Evolutionary conservation across 2,329 filamentous ascomycete species (phyloP), one percentile per base, ranked within the genome.

Genomic region (Fusarium continuum): DNA sequence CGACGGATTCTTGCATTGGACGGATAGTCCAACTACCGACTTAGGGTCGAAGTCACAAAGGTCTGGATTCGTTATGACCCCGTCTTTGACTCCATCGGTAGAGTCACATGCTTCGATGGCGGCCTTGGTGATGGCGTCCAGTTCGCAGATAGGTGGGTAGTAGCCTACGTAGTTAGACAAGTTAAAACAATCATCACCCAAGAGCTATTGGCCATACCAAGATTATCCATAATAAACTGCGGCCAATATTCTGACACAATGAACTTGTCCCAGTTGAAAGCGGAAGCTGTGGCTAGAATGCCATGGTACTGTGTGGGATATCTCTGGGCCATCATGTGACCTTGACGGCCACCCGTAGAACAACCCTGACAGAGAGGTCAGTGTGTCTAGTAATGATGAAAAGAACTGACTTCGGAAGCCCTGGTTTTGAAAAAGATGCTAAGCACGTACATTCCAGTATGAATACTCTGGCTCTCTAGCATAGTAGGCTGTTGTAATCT

Each of bases 261-360:
- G 8, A 68, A 50, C 6, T 55, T 47, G 75, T 39, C 74, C 77
- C 66, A 85, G 35, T 76, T 67, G 6, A 79, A 58, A 7, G 80
- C 83, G 2, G 80, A 78, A 2, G 74, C 74, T 0, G 76, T 79
- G 1, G 83, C 83, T 0, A 84, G 68, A 13, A 86, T 79, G 4
- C 84, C 84, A 39, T 86, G 81, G 38, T 84, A 86, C 28, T 82
- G 80, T 2, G 80, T 75, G 0, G 84, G 83, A 55, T 81, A 85
- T 8, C 77, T 70, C 62, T 86, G 81, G 0, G 82, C 79, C 10
- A 82, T 75, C 64, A 82, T 81, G 20, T 85, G 72, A 8, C 83
- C 85, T 69, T 87, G 83, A 2, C 85, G 75, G 3, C 85, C 85
- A 11, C 85, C 84, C 0, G 81, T 83, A 2, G 81, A 84, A 64